Base-by-base conservation (phyloP, 2,329 filamentous ascomycete species). In the Ophiosphaerella narmari region DNA sequence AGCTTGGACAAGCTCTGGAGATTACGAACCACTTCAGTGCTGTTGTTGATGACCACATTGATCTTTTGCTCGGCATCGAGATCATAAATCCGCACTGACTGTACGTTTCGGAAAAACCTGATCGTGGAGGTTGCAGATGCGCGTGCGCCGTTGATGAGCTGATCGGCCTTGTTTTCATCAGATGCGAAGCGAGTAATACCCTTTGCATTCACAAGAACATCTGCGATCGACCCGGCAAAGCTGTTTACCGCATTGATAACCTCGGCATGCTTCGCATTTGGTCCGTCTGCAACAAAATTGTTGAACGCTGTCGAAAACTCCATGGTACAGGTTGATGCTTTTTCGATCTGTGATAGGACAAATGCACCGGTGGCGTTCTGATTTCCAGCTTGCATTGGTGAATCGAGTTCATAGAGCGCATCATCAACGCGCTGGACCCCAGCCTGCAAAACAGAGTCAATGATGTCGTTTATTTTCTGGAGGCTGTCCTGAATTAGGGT, bases 241-340 rank as follows among this genome's bases (percentile, higher is more conserved):
- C 91, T 84, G 67, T 91, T 94, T 63, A 96, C 89, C 0, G 91
- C 90, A 70, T 91, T 91, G 74, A 97, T 97, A 54, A 99, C 88
- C 52, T 96, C 92, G 2, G 89, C 85, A 67, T 97, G 91, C 8
- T 86, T 87, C 70, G 90, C 91, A 73, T 92, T 96, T 5, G 93
- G 92, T 0, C 94, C 94, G 69, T 99, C 94, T 7, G 93, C 94
- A 65, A 99, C 95, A 74, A 95, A 97, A 75, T 96, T 96, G 79
- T 97, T 99, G 81, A 97, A 99, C 0, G 94, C 88, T 0, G 93
- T 97, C 1, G 93, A 94, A 74, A 99, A 99, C 71, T 99, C 94
- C 74, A 95, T 97, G 11, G 94, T 91, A 59, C 87, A 96, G 8
- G 91, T 86, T 7, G 92, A 94, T 0, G 94, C 92, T 78, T 97